Conservation (phyloP, 1,284 basidiomycete species). For the Golubevia sp. region DNA sequence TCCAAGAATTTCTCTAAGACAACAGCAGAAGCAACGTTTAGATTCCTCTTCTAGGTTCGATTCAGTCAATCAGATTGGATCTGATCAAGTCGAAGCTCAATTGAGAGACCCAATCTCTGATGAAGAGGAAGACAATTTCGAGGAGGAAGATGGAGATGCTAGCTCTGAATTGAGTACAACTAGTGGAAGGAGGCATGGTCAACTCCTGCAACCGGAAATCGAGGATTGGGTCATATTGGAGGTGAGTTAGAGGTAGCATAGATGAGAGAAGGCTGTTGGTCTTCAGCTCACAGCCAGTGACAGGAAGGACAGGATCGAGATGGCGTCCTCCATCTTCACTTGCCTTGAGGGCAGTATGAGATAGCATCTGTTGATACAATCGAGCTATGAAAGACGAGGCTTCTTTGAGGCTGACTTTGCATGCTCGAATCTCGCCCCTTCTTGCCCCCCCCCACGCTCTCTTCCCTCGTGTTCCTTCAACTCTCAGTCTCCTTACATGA, state of each 20-base stretch:
- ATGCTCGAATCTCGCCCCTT: background rate
- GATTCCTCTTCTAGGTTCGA: constrained; percentile 4
- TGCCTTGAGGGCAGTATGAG: background rate
- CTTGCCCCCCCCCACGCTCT: background rate
- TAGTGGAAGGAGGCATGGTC: constrained; percentile 50
- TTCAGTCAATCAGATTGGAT: background rate
- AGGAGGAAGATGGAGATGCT: constrained; percentile 29
- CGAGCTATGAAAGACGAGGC: no score
- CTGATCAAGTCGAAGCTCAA: background rate
- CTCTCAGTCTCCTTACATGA: constrained; percentile 39
- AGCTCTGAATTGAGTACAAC: constrained; percentile 44
- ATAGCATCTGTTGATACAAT: no score
- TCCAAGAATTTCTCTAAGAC: constrained; percentile 1
- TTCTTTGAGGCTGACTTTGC: background rate
- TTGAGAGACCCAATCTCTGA: background rate
- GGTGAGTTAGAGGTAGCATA: constrained; percentile 10
- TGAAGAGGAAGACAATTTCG: constrained; percentile 13
- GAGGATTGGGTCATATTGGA: constrained; percentile 55
- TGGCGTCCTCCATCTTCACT: background rate
- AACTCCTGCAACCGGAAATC: constrained; percentile 44
- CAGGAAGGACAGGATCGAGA: no score
- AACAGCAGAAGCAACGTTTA: background rate
- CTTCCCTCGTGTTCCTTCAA: constrained; percentile 4
- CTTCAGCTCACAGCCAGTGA: no score
- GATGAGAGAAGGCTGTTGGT: no score